Evolutionary conservation across 2,329 filamentous ascomycete species (phyloP).

Genomic region (Cercospora brassicicola): DNA sequence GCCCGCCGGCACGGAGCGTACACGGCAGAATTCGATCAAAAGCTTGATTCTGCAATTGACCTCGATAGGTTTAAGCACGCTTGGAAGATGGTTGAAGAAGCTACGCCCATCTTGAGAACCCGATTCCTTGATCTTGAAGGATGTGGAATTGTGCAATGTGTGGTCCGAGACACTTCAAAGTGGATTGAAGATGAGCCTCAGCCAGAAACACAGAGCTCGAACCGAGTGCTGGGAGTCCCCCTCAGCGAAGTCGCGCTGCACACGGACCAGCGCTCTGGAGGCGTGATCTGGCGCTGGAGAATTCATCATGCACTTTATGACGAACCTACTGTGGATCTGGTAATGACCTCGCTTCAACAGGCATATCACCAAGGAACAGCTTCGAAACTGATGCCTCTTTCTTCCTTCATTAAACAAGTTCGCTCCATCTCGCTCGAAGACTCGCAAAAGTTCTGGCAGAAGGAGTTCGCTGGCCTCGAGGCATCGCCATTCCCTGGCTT

Average conservation of each 20-base stretch:
- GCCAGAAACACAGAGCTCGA: neutral
- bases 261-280: neutral
- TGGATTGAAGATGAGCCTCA: neutral
- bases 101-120: neutral
- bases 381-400: neutral
- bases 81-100: constrained; percentile 17
- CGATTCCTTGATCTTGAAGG: neutral
- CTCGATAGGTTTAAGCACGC: constrained; percentile 40
- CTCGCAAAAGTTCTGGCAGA: neutral
- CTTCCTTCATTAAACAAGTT: neutral
- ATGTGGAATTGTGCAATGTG: neutral
- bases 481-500: neutral
- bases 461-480: neutral
- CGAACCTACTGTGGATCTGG: neutral
- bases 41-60: constrained; percentile 29
- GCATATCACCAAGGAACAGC: neutral
- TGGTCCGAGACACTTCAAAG: neutral
- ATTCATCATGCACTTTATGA: neutral
- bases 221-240: neutral
- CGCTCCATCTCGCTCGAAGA: neutral
- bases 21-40: constrained; percentile 45
- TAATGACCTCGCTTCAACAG: neutral
- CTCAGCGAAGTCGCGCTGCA: neutral
- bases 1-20: constrained; percentile 55
- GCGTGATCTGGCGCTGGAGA: neutral